Base-by-base conservation (phyloP, 1,284 basidiomycete genomes). In the Laetiporus sulphureus region DNA sequence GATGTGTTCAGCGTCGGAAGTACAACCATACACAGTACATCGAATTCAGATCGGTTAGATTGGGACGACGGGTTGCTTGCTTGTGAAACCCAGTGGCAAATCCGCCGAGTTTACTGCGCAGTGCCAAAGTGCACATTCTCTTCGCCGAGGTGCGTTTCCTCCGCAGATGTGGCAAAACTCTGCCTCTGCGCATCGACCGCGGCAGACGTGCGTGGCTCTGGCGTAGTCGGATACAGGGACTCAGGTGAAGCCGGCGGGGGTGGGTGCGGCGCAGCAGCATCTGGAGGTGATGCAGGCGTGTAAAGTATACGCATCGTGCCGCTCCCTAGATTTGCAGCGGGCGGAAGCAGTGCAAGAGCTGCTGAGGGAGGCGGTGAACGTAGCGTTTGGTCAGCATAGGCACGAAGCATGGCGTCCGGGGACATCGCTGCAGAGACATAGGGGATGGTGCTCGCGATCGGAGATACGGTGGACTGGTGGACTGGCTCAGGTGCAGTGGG, bases 351-450 rank as follows among this genome's bases (percentile, higher is more conserved):
- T 2, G 53, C 37, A 21, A 51, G 49, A 13, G 42, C 21, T 18
- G 51, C 42, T 23, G 23, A 23, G 33, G 57, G 53, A 10, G 52
- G 51, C 13, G 51, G 49, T 7, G 51, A 52, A 32, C 57, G 55
- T 24, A 48, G 50, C 2, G 64, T 55, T 50, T 71, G 73, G 37
- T 77, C 75, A 2, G 83, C 83, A 44, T 87, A 87, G 0, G 78
- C 79, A n/a, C 75, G 73, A 29, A 87, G 65, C 79, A 86, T 82
- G 13, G 74, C 83, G 50, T 87, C 83, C 3, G 83, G 83, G 0
- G 74, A 74, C 72, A 79, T 77, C 30, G 69, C 68, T 0, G 67
- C 68, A 15, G 71, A 69, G 54, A 68, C 59, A 3, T 66, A 61
- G 42, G 67, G 60, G 61, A 71, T 65, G 3, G 69, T 63, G 67